Conservation (phyloP, 495 filamentous ascomycete species). For the Penicillium antarcticum region DNA sequence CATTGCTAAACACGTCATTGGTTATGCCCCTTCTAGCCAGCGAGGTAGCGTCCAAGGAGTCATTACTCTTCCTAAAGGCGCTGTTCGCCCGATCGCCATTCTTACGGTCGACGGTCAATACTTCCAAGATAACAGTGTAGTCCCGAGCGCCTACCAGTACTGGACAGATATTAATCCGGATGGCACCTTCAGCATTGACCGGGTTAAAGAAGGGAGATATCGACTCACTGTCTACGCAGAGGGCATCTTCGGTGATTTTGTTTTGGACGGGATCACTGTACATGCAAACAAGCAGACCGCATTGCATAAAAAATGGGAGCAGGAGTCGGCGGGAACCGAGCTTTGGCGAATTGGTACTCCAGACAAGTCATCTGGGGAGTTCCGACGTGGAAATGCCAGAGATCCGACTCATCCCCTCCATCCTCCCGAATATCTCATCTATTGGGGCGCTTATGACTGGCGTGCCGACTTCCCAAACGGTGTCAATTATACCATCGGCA, state of each 20-base stretch:
- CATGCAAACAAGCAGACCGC: constrained; percentile 28
- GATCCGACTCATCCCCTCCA: constrained; percentile 43
- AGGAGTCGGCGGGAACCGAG: constrained; percentile 49
- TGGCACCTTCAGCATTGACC: constrained; percentile 45
- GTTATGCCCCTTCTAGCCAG: constrained; percentile 44
- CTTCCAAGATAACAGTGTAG: constrained; percentile 55
- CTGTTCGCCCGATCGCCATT: constrained; percentile 46
- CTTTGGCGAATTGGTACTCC: constrained; percentile 55
- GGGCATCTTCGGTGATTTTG: constrained; percentile 52
- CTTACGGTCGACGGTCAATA: constrained; percentile 49
- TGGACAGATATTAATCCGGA: constrained; percentile 48
- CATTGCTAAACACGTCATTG: constrained; percentile 51
- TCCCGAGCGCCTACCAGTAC: constrained; percentile 50
- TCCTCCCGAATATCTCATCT: constrained; percentile 50
- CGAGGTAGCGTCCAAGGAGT: constrained; percentile 41
- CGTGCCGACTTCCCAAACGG: constrained; percentile 49
- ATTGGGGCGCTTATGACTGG: constrained; percentile 56
- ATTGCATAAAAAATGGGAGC: constrained; percentile 36
- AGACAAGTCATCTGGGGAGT: constrained; percentile 54
- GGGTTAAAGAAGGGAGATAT: constrained; percentile 50
- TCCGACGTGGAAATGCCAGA: constrained; percentile 44
- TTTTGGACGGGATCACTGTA: constrained; percentile 40
- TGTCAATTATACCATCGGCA: constrained; percentile 48
- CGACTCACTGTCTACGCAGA: constrained; percentile 56
- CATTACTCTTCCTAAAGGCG: constrained; percentile 43